These are phyloP conservation scores for Pulveroboletus sp. DNA, from an alignment of 768 basidiomycete genomes.

Conservation along the genomic window DNA sequence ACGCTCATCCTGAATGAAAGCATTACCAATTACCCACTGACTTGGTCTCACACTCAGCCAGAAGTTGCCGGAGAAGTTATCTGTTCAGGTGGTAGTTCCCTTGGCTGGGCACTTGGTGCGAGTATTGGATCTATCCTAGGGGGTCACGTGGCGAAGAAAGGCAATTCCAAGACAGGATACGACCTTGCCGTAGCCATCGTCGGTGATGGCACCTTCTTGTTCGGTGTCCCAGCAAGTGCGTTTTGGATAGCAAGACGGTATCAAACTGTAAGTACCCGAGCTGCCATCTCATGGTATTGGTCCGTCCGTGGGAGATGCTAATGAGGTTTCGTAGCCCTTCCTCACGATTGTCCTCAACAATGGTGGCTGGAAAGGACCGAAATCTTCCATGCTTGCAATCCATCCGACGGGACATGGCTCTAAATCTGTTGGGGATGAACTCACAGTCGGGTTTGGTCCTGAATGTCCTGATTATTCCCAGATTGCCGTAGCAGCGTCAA, in stretches of 20 bases:
- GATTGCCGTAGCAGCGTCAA: constrained; percentile 65
- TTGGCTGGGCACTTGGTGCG: constrained; percentile 68
- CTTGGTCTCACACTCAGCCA: constrained; percentile 58
- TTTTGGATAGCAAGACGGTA: constrained; percentile 75
- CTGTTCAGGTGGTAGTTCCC: constrained; percentile 57
- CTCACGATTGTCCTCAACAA: constrained; percentile 70
- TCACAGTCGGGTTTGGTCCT: constrained; percentile 65
- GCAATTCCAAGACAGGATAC: constrained; percentile 27
- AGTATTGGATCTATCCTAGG: constrained; percentile 57
- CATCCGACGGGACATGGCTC: constrained; percentile 58
- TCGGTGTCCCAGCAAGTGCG: constrained; percentile 59
- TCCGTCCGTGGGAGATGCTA: not conserved
- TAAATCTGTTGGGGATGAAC: constrained; percentile 39
- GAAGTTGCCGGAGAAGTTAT: constrained; percentile 48
- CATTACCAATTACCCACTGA: constrained; percentile 50
- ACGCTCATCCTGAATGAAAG: constrained; percentile 58
- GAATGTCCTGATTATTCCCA: constrained; percentile 54
- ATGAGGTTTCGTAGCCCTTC: constrained; percentile 48
- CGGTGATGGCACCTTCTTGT: constrained; percentile 69
- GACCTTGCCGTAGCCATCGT: constrained; percentile 60
- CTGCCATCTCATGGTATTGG: not conserved
- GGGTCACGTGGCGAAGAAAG: constrained; percentile 24
- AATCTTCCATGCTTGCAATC: constrained; percentile 59
- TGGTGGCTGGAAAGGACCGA: constrained; percentile 67
- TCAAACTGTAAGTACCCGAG: constrained; percentile 45